Base-by-base conservation (phyloP, 2,329 filamentous ascomycete species). In the Sarocladium brachiariae region DNA sequence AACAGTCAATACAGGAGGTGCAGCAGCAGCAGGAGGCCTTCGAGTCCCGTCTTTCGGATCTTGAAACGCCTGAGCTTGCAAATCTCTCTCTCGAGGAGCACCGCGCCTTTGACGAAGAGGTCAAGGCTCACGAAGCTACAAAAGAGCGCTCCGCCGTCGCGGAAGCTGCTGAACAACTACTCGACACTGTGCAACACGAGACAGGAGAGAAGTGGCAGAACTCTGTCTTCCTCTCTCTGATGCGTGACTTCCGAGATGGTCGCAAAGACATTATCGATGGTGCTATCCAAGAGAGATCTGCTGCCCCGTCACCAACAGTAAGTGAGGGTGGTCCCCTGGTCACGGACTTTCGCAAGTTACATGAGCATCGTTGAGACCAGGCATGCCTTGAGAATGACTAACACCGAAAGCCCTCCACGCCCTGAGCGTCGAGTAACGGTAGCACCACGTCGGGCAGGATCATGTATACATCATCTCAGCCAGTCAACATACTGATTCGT, bases 141-240 rank as follows among this genome's bases (percentile, higher is more conserved):
- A 62, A 60, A 45, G 51, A 54, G 49, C 66, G 64, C 35, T 68
- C 67, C 1, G 68, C 67, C 19, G 67, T 73, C 2, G 66, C 70
- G 2, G 68, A 71, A 51, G 70, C 70, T 0, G 70, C 70, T 6
- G 65, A 70, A 53, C 64, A 68, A 19, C 65, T 73, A 1, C 62
- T 73, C 31, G 67, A 72, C 43, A 66, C 67, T 2, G 70, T 73
- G 21, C 62, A 70, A 55, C 70, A 73, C 49, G 70, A 73, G 53
- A 60, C 63, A 39, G 69, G 70, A 37, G 70, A 73, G 8, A 73
- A 73, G 55, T 73, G 70, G 70, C 70, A 71, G 54, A 71, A 73
- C 39, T 73, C 70, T 0, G 60, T 64, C n/a, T 73, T 73, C 37
- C 59, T 73, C 7, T 66, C 66, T 0, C 61, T 73, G 3, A 73